These are phyloP conservation scores for Paspalum vaginatum DNA, from an alignment of 176 grass and related monocot species.

Conservation along the genomic window DNA sequence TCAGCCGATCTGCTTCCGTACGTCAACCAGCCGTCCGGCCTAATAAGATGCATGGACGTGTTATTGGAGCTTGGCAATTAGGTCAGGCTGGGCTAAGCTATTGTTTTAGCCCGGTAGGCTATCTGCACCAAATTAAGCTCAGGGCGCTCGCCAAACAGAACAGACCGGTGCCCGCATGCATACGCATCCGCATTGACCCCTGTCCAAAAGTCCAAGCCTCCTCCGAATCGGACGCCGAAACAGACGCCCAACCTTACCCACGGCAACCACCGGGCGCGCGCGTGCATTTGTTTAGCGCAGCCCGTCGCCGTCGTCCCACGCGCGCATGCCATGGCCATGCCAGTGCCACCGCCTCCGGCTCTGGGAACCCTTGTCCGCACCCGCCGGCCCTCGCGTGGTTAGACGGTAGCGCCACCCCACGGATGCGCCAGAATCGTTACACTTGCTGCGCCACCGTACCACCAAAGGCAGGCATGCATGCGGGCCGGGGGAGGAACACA, in stretches of 20 bases:
- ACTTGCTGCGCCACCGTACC: too few species aligned
- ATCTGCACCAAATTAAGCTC: not conserved
- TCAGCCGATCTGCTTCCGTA: too few species aligned
- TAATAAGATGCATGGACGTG: too few species aligned
- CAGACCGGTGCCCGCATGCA: not conserved
- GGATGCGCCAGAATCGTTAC: constrained; percentile 13
- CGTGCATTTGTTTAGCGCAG: constrained; percentile 42
- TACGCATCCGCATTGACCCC: constrained; percentile 17
- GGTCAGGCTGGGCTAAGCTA: not conserved
- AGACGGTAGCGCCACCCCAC: constrained; percentile 14
- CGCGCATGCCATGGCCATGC: not conserved
- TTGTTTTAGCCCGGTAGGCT: not conserved
- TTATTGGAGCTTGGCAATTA: not conserved
- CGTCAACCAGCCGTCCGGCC: too few species aligned
- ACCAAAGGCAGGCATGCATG: too few species aligned
- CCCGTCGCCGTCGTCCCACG: constrained; percentile 23
- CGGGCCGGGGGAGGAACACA: too few species aligned
- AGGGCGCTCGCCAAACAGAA: too few species aligned
- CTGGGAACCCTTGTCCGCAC: not conserved
- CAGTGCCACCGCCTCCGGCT: not conserved
- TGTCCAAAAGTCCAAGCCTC: not conserved
- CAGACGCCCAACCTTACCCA: not conserved
- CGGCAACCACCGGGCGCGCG: constrained; percentile 26
- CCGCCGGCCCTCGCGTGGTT: constrained; percentile 5
- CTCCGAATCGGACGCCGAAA: not conserved